Base-by-base conservation (phyloP, 2,329 filamentous ascomycete species). In the Aspergillus sp. region DNA sequence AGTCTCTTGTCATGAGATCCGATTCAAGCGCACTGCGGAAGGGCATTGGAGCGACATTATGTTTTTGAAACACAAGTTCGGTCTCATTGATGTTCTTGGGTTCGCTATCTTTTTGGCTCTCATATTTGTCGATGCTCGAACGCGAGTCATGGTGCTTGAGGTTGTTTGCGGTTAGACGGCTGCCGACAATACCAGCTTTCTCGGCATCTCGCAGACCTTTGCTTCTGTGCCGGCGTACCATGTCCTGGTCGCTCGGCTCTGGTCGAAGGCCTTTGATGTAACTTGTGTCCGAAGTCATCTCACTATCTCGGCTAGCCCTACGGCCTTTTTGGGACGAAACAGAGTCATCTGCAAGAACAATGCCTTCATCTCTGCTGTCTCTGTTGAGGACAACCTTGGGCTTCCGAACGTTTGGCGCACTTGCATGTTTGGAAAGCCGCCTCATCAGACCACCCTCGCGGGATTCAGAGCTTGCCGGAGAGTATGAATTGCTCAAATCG, bases 1-100 rank as follows among this genome's bases (percentile, higher is more conserved):
- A 97, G 15, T 89, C 89, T 65, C 93, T 84, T 0, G 93, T 98
- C 55, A 57, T 49, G 14, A 97, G 76, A 52, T 97, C 93, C 0
- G 93, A 96, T 43, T 90, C 86, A 57, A 96, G 85, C 56, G 91
- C 90, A 74, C 93, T 96, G 74, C 90, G 88, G 61, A 96, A 82
- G 3, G 93, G 93, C 88, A 97, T 91, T 6, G 90, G 90, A 6
- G 92, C 89, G 14, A 90, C 84, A 49, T 86, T 79, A 52, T 85
- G 82, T 63, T 73, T 79, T 58, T 84, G 69, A 63, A 80, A 80
- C 17, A 77, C 70, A 39, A 83, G 77, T 54, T 85, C 83, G 3
- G 79, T 85, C 58, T 86, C 84, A 27, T 83, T 73, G 54, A 83
- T 70, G 52, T 66, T 68, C 27, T 61, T 64, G 17, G 67, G 63